These are phyloP conservation scores for Lavandula angustifolia DNA, from an alignment of 257 asterid species.

Conservation along the genomic window DNA sequence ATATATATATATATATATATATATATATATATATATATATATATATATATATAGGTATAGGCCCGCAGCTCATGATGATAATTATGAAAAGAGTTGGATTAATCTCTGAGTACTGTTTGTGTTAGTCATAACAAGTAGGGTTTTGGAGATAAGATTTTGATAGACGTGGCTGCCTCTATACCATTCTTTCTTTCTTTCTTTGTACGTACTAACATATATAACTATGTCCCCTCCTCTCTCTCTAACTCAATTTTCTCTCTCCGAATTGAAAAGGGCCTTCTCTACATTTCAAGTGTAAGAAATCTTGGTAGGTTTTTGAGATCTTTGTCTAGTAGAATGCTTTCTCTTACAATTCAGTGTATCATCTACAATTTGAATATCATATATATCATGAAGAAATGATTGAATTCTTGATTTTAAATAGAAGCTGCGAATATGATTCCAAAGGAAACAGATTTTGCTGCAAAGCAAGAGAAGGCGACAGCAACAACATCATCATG, in stretches of 20 bases:
- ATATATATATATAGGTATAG: no score
- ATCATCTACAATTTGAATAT: no score
- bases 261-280: slow-evolving; percentile 2
- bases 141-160: slow-evolving; percentile 44
- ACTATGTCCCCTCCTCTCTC: slow-evolving; percentile 32
- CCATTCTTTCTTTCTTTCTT: slow-evolving; percentile 57
- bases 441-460: slow-evolving; percentile 35
- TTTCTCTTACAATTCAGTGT: no score
- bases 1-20: no score
- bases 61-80: no score
- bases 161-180: slow-evolving; percentile 54
- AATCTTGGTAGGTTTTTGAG: not conserved
- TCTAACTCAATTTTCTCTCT: not conserved
- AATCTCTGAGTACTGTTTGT: no score
- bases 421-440: slow-evolving; percentile 18
- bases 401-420: no score
- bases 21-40: no score
- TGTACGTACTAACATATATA: slow-evolving; percentile 29
- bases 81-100: no score
- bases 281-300: slow-evolving; percentile 17
- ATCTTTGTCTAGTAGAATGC: no score
- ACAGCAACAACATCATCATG: slow-evolving; percentile 39
- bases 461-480: slow-evolving; percentile 34
- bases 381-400: no score
- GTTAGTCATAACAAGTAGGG: not conserved